Conservation (phyloP, 345 rosid species). For the Psidium guajava region DNA sequence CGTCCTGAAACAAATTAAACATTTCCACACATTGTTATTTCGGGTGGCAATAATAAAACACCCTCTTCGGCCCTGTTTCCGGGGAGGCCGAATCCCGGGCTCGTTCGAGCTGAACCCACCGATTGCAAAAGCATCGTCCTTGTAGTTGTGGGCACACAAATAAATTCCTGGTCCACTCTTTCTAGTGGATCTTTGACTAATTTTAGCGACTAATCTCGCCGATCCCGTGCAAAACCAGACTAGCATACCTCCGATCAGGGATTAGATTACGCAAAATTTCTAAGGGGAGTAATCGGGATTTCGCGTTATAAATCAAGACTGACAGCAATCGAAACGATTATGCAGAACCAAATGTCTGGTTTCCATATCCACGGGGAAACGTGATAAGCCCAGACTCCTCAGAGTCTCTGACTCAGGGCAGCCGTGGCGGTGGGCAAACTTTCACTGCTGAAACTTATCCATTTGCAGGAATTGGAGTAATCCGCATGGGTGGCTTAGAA, state of each 20-base stretch:
- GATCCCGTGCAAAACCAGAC: not conserved
- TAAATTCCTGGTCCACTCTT: not conserved
- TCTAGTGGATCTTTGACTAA: not conserved
- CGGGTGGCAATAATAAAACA: too few relatives aligned
- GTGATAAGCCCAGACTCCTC: not conserved
- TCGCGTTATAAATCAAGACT: not conserved
- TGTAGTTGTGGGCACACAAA: not conserved
- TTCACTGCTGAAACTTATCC: not conserved
- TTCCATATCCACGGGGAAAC: not conserved
- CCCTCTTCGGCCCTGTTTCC: too few relatives aligned
- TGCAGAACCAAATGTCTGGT: not conserved
- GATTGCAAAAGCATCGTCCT: too few relatives aligned
- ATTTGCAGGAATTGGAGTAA: not conserved
- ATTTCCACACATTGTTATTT: too few relatives aligned
- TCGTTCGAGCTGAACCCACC: too few relatives aligned
- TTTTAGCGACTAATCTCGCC: not conserved
- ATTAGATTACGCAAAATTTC: not conserved
- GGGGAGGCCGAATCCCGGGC: too few relatives aligned
- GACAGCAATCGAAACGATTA: not conserved
- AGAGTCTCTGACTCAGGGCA: not conserved
- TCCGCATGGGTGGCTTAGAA: not conserved
- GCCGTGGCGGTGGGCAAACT: not conserved
- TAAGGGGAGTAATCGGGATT: not conserved
- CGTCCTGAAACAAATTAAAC: too few relatives aligned
- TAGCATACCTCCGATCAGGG: not conserved